Base-by-base conservation (phyloP, 2,329 filamentous ascomycete species). In the Xylaria sp. region DNA sequence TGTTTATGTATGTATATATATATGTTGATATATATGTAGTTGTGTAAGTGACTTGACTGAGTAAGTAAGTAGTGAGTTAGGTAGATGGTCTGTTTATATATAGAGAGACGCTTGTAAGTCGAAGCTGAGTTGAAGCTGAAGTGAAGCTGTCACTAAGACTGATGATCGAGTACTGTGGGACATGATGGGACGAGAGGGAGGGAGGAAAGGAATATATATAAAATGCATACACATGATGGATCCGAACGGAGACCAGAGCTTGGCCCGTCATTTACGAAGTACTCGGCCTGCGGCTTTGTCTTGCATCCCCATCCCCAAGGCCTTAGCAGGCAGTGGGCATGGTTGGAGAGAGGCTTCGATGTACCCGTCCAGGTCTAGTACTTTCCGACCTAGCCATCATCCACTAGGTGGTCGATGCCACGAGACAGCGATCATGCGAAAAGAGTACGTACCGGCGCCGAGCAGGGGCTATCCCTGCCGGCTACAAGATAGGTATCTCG, bases 131-230 rank as follows among this genome's bases (percentile, higher is more conserved):
- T 30, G 23, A 30, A 30, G 23, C 23, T 30, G 23, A 30, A 30
- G 23, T 30, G 23, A 30, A 30, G 23, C 23, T 30, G 23, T 30
- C 23, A 30, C 23, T 30, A 30, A 30, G 16, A 46, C 30, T 51
- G 53, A 35, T 63, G 56, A 54, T 67, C 60, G 59, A 57, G 59
- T 65, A 56, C 64, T 65, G 65, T 66, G 64, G 67, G 63, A 70
- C 62, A 63, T 58, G 48, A 55, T n/a, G 54, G 50, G 55, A 60
- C 42, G 59, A 55, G 63, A 61, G 65, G 67, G 62, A 68, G 68
- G 66, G 63, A 63, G 59, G 58, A 64, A 65, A 54, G 61, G 58
- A 66, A 69, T 69, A 69, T 67, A 69, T 67, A 70, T 10, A 60
- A 50, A 9, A 52, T 65, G 63, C 16, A 58, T 23, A 13, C 35